Evolutionary conservation across 306 rosid species (phyloP).

Genomic region (Glycyrrhiza uralensis): DNA sequence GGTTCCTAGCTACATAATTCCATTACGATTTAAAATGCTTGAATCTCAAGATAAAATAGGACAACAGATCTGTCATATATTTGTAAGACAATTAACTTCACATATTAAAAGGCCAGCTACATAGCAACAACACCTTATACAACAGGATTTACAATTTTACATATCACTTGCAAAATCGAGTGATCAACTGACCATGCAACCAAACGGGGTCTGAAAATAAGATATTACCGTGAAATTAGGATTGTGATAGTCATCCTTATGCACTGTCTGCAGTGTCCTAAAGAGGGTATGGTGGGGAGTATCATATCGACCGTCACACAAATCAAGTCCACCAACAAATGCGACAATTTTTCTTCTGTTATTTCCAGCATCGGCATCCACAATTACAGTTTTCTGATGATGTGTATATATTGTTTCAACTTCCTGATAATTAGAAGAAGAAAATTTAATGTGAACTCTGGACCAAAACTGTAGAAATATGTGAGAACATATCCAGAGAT

Average conservation of each 20-base stretch:
- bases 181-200: slow-evolving; percentile 18
- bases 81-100: neutral
- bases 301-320: slow-evolving; percentile 96
- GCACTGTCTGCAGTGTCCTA: slow-evolving; percentile 70
- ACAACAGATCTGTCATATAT: neutral
- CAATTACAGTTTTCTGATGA: slow-evolving; percentile 96
- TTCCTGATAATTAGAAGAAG: slow-evolving; percentile 57
- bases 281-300: slow-evolving; percentile 74
- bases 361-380: slow-evolving; percentile 88
- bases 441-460: slow-evolving; percentile 21
- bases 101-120: neutral
- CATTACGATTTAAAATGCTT: slow-evolving; percentile 1
- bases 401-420: slow-evolving; percentile 91
- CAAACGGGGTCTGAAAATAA: neutral
- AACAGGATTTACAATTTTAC: neutral
- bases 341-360: slow-evolving; percentile 76
- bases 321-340: slow-evolving; percentile 96
- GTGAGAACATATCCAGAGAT: neutral
- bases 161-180: neutral
- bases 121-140: neutral
- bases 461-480: neutral
- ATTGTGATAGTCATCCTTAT: slow-evolving; percentile 94
- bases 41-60: neutral
- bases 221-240: slow-evolving; percentile 80
- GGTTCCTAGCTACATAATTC: neutral